Evolutionary conservation across 345 rosid genomes (phyloP).

Genomic region (Linum tenue): DNA sequence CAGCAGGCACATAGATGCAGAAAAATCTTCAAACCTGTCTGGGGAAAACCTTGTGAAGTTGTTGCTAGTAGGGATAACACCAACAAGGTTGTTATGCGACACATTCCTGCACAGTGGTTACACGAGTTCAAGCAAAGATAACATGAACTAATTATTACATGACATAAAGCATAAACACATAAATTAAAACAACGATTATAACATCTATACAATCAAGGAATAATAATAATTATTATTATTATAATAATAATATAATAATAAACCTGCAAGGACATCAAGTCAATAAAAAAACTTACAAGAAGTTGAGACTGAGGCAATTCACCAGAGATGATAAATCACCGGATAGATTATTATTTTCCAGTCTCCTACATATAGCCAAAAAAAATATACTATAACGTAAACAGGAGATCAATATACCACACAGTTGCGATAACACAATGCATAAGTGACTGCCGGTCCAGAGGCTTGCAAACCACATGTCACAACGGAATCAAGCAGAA

Average conservation of each 20-base stretch:
- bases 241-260: too few species aligned
- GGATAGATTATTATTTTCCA: slow-evolving; percentile 72
- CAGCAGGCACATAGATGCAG: background rate
- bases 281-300: slow-evolving; percentile 41
- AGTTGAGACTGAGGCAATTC: slow-evolving; percentile 61
- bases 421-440: background rate
- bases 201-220: background rate
- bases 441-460: background rate
- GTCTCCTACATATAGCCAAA: slow-evolving; percentile 42
- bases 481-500: background rate
- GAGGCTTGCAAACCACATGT: background rate
- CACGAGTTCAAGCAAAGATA: background rate
- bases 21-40: slow-evolving; percentile 41
- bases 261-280: background rate
- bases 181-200: background rate
- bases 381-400: background rate
- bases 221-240: too few species aligned
- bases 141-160: background rate
- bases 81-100: slow-evolving; percentile 68
- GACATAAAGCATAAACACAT: background rate
- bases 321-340: slow-evolving; percentile 60
- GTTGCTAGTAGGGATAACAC: slow-evolving; percentile 64
- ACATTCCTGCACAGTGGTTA: slow-evolving; percentile 49
- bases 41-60: slow-evolving; percentile 71
- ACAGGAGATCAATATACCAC: too few species aligned